Conservation (phyloP, 768 basidiomycete genomes). For the Cystobasidium onofrii region DNA sequence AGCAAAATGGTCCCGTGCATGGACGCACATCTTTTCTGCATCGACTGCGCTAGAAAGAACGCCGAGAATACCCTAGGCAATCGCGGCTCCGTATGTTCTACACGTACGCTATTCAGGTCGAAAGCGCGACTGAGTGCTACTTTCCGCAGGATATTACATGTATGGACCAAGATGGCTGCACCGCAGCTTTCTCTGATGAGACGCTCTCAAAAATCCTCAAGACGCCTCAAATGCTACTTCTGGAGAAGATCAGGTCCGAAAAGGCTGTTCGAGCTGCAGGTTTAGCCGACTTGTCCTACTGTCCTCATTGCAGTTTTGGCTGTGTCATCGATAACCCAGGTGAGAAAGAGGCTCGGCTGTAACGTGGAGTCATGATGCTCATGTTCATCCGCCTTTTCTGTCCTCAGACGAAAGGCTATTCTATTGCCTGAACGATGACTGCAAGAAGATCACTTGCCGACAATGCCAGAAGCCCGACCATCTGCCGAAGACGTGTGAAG, state of each 20-base stretch:
- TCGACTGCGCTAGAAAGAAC: slow-evolving; percentile 36
- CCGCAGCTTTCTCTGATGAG: slow-evolving; percentile 30
- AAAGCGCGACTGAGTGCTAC: background rate
- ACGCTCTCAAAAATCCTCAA: slow-evolving; percentile 29
- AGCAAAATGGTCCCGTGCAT: slow-evolving; percentile 33
- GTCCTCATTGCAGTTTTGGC: slow-evolving; percentile 37
- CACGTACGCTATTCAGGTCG: background rate
- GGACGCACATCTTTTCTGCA: slow-evolving; percentile 38
- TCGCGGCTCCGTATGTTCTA: slow-evolving; percentile 33
- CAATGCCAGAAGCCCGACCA: slow-evolving; percentile 44
- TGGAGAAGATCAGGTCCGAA: slow-evolving; percentile 39
- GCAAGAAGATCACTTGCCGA: slow-evolving; percentile 34
- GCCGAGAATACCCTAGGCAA: slow-evolving; percentile 35
- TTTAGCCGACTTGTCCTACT: background rate
- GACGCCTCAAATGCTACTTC: slow-evolving; percentile 24
- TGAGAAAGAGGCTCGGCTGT: background rate
- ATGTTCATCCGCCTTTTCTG: too few relatives aligned
- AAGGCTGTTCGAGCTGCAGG: slow-evolving; percentile 37
- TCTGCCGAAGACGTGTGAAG: slow-evolving; percentile 46
- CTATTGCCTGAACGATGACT: slow-evolving; percentile 36
- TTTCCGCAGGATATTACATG: slow-evolving; percentile 19
- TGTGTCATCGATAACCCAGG: slow-evolving; percentile 34
- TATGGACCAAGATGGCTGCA: slow-evolving; percentile 40
- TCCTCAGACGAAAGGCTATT: slow-evolving; percentile 38
- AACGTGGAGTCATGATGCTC: background rate